Evolutionary conservation across 2,329 filamentous ascomycete species (phyloP).

Genomic region (Coniochaeta pulveracea): DNA sequence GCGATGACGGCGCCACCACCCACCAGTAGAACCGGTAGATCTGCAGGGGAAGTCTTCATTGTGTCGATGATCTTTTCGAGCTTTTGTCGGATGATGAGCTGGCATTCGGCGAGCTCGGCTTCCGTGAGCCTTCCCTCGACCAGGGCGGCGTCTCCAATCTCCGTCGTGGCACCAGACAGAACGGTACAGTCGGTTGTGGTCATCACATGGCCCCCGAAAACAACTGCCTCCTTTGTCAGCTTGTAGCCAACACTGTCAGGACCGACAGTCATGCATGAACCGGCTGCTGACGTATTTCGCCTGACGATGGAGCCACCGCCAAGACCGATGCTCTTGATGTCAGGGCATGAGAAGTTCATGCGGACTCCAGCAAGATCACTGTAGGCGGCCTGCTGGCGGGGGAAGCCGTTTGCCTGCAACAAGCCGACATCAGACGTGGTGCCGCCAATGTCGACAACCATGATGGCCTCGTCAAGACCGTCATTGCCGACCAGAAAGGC

Average conservation of each 20-base stretch:
- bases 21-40: constrained; percentile 48
- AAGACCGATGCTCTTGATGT: constrained; percentile 48
- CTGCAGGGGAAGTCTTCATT: constrained; percentile 51
- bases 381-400: constrained; percentile 50
- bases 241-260: constrained; percentile 52
- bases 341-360: constrained; percentile 47
- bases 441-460: constrained; percentile 57
- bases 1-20: constrained; percentile 52
- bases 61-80: constrained; percentile 46
- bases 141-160: constrained; percentile 29
- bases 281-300: no score
- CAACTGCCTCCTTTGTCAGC: constrained; percentile 37
- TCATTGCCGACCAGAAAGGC: constrained; percentile 40
- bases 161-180: constrained; percentile 17
- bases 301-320: constrained; percentile 46
- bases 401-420: constrained; percentile 49
- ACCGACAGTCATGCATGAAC: constrained; percentile 32
- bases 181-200: constrained; percentile 48
- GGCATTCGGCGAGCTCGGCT: constrained; percentile 24
- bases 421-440: constrained; percentile 56
- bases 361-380: constrained; percentile 51
- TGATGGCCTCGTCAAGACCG: constrained; percentile 24
- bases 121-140: constrained; percentile 19
- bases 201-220: constrained; percentile 43
- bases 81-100: constrained; percentile 31